Evolutionary conservation across 1,284 basidiomycete genomes (phyloP).

Genomic region (Ceratobasidium sp.): DNA sequence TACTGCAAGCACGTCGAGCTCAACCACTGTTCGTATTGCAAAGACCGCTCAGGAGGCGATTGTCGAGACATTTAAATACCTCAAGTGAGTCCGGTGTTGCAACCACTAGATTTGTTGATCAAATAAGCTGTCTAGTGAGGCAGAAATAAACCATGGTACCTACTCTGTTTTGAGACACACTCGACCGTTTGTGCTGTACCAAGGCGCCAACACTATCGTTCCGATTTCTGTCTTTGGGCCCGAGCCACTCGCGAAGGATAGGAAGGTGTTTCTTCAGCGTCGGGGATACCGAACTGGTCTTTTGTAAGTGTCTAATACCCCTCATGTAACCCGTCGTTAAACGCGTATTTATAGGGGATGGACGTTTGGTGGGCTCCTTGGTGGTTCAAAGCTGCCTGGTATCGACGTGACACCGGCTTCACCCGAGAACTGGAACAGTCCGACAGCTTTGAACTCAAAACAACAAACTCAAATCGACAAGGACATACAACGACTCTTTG

Average conservation of each 20-base stretch:
- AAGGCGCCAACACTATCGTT: conserved; percentile 43
- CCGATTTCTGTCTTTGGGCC: conserved; percentile 43
- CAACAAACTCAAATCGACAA: conserved; percentile 44
- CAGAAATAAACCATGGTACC: conserved; percentile 15
- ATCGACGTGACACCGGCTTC: conserved; percentile 54
- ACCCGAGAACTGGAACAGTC: conserved; percentile 22
- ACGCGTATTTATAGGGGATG: conserved; percentile 49
- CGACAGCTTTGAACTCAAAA: conserved; percentile 47
- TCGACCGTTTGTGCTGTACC: conserved; percentile 46
- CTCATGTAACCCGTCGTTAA: not conserved
- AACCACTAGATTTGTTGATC: not conserved
- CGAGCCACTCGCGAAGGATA: conserved; percentile 44
- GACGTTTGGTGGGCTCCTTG: conserved; percentile 53
- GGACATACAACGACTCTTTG: conserved; percentile 45
- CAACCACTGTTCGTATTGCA: conserved; percentile 14
- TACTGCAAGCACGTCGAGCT: not conserved
- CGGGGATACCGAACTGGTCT: conserved; percentile 54
- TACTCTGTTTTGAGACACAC: conserved; percentile 45
- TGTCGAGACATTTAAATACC: conserved; percentile 31
- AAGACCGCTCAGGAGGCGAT: conserved; percentile 34
- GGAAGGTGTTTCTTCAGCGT: conserved; percentile 51
- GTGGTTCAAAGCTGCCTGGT: conserved; percentile 54
- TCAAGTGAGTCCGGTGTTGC: conserved; percentile 3
- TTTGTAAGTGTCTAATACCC: conserved; percentile 24
- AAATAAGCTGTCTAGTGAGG: not conserved